These are phyloP conservation scores for Starmerella sp. DNA, from an alignment of 805 yeast genomes.

Conservation along the genomic window DNA sequence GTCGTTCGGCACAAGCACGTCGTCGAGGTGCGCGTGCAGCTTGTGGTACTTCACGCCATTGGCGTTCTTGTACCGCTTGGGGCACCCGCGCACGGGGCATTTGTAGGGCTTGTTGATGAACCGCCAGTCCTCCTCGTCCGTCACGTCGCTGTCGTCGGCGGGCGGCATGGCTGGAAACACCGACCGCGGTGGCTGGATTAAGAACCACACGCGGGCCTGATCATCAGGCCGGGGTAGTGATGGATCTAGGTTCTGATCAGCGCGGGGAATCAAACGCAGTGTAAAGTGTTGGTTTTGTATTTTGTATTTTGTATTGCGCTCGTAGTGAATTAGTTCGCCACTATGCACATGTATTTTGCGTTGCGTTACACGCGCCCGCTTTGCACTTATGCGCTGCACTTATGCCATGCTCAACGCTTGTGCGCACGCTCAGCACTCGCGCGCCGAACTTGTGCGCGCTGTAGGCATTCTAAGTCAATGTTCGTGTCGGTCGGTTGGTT, in stretches of 20 bases:
- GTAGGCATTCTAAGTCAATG: no score
- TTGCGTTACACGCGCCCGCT: no score
- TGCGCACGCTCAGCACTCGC: no score
- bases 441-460: no score
- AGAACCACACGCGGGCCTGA: conserved; percentile 1
- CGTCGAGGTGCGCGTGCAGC: conserved; percentile 91
- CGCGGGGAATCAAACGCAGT: not conserved
- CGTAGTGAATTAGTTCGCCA: no score
- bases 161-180: conserved; percentile 4
- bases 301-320: no score
- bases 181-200: conserved; percentile 3
- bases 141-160: conserved; percentile 13
- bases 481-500: no score
- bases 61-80: conserved; percentile 90
- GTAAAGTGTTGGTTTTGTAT: no score
- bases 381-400: no score
- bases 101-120: conserved; percentile 68
- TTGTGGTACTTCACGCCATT: conserved; percentile 93
- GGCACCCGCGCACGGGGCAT: conserved; percentile 97
- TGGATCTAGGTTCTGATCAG: not conserved
- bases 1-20: conserved; percentile 72
- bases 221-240: not conserved
- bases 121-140: conserved; percentile 22
- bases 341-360: no score
- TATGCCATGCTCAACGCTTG: no score